Base-by-base conservation (phyloP, 164 flowering plant genomes). In the Platanus orientalis region DNA sequence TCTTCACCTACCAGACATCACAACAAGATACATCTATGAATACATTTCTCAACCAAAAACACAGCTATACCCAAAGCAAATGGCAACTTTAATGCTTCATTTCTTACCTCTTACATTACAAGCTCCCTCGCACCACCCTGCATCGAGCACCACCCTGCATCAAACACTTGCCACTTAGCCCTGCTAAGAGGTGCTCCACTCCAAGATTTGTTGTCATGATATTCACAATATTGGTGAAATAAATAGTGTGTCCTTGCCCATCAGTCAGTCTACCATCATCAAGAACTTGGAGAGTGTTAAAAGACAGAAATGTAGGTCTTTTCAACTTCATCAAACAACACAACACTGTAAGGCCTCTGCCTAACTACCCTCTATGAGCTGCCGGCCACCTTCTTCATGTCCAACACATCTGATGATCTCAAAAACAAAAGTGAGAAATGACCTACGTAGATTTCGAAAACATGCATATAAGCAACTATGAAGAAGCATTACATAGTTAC, bases 371-470 rank as follows among this genome's bases (percentile, higher is more conserved):
- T 93, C 98, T 0, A 97, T 90, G 2, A 93, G 87, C 54, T 93
- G 98, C 20, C n/a, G n/a, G n/a, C 98, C 98, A 58, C 98, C 98
- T 79, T 93, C 98, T 29, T 93, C 97, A 49, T 90, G 92, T 10
- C 98, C 98, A 68, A 93, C 94, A 69, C 90, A 90, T 12, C 96
- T 86, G 64, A 23, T 34, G 57, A 44, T 7, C 9, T 40, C 25
- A 61, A 57, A 0, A 10, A 50, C 57, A 20, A 2, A 23, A 17
- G 34, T 62, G 14, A 71, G 70, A 40, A 28, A 36, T 16, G 42
- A 53, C 29, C 0, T 30, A 9, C 39, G 40, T 24, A 21, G 7
- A 1, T 29, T 11, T 21, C 13, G 11, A 29, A 7, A 27, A 19
- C 13, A 16, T 14, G 13, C 2, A 24, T 12, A 19, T 47, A 21